phyloP scores from a whole-genome alignment of 2,329 filamentous ascomycete species.

The Colletotrichum liriopes region DNA sequence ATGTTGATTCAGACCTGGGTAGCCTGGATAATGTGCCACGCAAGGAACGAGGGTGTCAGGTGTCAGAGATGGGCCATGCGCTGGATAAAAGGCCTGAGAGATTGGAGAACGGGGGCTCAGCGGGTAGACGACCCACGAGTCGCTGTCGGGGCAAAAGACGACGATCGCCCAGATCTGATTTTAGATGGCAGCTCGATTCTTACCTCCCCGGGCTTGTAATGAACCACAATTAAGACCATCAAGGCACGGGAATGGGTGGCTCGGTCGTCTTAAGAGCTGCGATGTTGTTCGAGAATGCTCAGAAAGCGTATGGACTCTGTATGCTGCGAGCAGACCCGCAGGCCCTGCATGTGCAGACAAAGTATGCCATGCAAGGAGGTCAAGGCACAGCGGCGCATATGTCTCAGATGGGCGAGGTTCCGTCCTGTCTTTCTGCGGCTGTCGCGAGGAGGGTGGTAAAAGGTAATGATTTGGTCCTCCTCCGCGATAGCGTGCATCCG shows the following conservation, averaged over 20 bases:
- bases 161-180: slow-evolving; percentile 38
- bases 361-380: slow-evolving; percentile 15
- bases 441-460: slow-evolving; percentile 11
- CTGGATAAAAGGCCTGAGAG: slow-evolving; percentile 30
- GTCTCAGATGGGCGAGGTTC: slow-evolving; percentile 29
- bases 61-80: slow-evolving; percentile 15
- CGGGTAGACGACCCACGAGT: slow-evolving; percentile 27
- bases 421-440: slow-evolving; percentile 14
- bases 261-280: slow-evolving; percentile 29
- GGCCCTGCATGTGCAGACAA: background rate
- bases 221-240: background rate
- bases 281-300: slow-evolving; percentile 1
- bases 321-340: slow-evolving; percentile 8
- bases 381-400: slow-evolving; percentile 21
- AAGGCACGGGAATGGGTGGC: background rate
- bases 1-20: slow-evolving; percentile 12
- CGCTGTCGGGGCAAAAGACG: slow-evolving; percentile 20
- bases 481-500: background rate
- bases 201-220: slow-evolving; percentile 4
- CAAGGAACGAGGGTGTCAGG: slow-evolving; percentile 16
- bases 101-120: background rate
- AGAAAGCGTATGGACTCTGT: background rate
- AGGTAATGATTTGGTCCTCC: background rate
- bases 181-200: slow-evolving; percentile 18
- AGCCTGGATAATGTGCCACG: background rate